Conservation (phyloP, 495 filamentous ascomycete species). For the Aspergillus carlsbadensis region DNA sequence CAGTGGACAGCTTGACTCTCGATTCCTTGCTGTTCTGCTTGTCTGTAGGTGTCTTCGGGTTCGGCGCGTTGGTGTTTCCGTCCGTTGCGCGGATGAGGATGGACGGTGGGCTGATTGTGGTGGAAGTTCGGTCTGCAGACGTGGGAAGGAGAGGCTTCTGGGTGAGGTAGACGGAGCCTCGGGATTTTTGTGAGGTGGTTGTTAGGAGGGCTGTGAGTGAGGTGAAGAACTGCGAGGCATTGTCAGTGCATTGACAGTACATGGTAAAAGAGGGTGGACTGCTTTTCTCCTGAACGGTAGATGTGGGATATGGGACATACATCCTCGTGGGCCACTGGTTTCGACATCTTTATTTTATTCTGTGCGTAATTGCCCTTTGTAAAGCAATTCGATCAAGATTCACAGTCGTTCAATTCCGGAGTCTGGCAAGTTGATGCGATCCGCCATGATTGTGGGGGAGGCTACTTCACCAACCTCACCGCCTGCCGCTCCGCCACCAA, state of each 20-base stretch:
- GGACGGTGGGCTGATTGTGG: conserved; percentile 54
- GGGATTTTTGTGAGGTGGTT: conserved; percentile 61
- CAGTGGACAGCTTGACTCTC: conserved; percentile 81
- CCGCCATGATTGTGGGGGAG: conserved; percentile 5
- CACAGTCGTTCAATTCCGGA: not conserved
- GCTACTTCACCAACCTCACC: conserved; percentile 14
- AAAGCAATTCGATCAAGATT: not conserved
- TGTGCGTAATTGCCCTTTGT: not conserved
- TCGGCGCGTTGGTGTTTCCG: conserved; percentile 51
- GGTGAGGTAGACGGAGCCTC: conserved; percentile 77
- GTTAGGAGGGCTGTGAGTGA: conserved; percentile 74
- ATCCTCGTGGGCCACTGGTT: conserved; percentile 71
- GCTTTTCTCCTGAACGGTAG: conserved; percentile 9
- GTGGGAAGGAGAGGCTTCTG: conserved; percentile 62
- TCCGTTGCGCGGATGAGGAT: conserved; percentile 85
- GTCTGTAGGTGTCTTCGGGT: conserved; percentile 30
- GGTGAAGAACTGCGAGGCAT: conserved; percentile 72
- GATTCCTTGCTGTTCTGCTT: conserved; percentile 33
- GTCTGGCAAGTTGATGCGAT: not conserved
- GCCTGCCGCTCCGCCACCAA: conserved; percentile 23
- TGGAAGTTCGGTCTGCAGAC: conserved; percentile 30
- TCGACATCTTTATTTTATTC: conserved; percentile 43
- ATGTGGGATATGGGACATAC: conserved; percentile 38
- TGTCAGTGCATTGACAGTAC: conserved; percentile 20
- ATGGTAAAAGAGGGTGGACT: not conserved